Percentiles rank a stretch among this genome's conserved stretches.
phyloP scores from a whole-genome alignment of 2,329 filamentous ascomycete species.

The Calonectria hawksworthii region DNA sequence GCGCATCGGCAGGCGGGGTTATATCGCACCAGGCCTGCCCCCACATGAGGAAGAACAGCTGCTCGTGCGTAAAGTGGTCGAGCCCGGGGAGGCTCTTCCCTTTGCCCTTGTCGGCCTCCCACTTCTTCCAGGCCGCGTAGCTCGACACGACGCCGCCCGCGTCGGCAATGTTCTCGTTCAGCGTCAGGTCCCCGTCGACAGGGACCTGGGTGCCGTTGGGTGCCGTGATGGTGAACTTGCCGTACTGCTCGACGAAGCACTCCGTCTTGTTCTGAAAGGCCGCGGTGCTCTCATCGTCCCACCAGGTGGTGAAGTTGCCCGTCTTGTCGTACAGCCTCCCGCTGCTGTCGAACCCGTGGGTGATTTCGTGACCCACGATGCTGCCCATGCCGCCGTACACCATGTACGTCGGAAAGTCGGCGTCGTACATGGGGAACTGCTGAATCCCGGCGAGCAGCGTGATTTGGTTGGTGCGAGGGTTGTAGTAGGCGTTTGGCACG shows the following conservation, averaged over 20 bases:
- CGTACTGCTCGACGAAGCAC: constrained; percentile 79
- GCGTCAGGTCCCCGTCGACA: constrained; percentile 73
- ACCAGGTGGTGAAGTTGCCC: constrained; percentile 77
- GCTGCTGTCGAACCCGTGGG: constrained; percentile 77
- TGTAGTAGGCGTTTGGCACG: constrained; percentile 77
- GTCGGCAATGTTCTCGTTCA: constrained; percentile 81
- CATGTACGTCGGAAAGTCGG: constrained; percentile 73
- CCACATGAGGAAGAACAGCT: constrained; percentile 78
- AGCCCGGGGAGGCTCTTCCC: constrained; percentile 72
- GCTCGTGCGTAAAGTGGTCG: constrained; percentile 73
- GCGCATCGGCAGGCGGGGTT: constrained; percentile 65
- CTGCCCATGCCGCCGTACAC: constrained; percentile 79
- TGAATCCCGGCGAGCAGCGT: constrained; percentile 73
- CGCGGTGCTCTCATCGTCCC: constrained; percentile 70
- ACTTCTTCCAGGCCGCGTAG: constrained; percentile 75
- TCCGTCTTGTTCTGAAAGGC: constrained; percentile 71
- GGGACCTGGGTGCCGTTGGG: constrained; percentile 69
- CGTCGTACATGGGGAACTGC: constrained; percentile 77
- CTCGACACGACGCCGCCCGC: constrained; percentile 75
- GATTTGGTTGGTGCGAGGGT: constrained; percentile 75
- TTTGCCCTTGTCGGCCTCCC: constrained; percentile 61
- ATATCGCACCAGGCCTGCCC: constrained; percentile 72
- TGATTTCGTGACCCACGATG: constrained; percentile 77
- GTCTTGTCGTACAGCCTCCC: constrained; percentile 75
- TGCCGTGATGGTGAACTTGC: constrained; percentile 70